Evolutionary conservation across 139 green algal genomes (phyloP), one percentile per base, ranked within the genome.

Genomic region (Chlorella sp.): DNA sequence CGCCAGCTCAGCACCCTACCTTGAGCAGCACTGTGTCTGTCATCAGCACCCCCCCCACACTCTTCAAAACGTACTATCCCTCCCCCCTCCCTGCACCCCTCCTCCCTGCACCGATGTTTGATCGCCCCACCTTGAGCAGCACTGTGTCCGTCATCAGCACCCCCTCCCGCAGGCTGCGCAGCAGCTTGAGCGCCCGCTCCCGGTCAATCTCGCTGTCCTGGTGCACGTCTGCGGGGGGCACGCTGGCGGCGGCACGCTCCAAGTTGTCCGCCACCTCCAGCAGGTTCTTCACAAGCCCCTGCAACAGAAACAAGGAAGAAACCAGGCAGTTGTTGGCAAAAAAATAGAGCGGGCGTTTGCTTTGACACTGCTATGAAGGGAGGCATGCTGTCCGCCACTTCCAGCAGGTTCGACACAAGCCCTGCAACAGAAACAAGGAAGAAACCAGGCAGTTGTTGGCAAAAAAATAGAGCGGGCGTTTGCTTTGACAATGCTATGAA

Each of bases 201-300:
- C 80, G 77, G 80, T 92, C 91, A 0, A 91, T n/a, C n/a, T 93
- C 91, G 57, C 89, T 66, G 34, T 76, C 85, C 12, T 78, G 86
- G 83, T 93, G 53, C 64, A 96, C 84, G 32, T 94, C 93, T 0
- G 94, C 89, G 14, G 61, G 66, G 0, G 95, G 92, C 81, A 99
- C 96, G 18, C 93, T 94, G 7, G 90, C 93, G 15, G 90, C 81
- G 1, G 97, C 97, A 0, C 97, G 95, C 90, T 97, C 95, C 60
- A 99, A 90, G 91, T 99, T 99, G 91, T 99, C 98, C 0, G 96
- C 95, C n/a, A 99, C 97, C 39, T 99, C 97, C 64, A 99, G 89
- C 48, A 99, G 83, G 76, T 90, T 92, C 91, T 98, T 98, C 1
- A 96, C 94, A 88, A 99, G 97, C 37, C 94, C 92, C 95, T 98